Evolutionary conservation across 2,329 filamentous ascomycete genomes (phyloP), one percentile per base, ranked within the genome.

Genomic region (Aphanoascus verrucosus): DNA sequence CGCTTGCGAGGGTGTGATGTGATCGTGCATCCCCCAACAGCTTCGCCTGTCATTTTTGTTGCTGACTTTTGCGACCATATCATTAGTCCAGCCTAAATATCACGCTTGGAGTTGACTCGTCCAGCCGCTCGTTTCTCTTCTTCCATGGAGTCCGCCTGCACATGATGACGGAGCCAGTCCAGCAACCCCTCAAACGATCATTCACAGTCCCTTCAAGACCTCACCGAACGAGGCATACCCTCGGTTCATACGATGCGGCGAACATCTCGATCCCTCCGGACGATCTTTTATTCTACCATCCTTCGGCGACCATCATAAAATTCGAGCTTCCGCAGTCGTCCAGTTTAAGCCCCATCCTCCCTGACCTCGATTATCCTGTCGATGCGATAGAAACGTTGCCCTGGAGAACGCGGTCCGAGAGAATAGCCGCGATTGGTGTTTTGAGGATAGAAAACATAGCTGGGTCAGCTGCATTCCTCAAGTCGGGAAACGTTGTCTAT

Each of bases 401-500:
- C 51, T 91, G 85, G 83, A 78, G 77, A 47, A 86, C 86, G 1
- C 77, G 81, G n/a, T 80, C 85, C 1, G 88, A 94, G 68, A 80
- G 84, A 62, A 91, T 87, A 0, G 83, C 94, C 58, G 88, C 89
- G 55, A 79, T 87, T 80, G 89, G 88, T 1, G 79, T 83, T 1
- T 78, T 96, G 56, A 80, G 84, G 58, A 88, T 96, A 58, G 94
- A 96, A 66, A 84, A 86, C 62, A 85, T 93, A 34, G 86, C 86
- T 6, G 86, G 88, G 17, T 88, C 88, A 8, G 87, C 93, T 14
- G 86, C 88, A 11, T 96, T 95, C 63, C 76, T 96, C 8, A 91
- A 86, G 68, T 94, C 88, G 58, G 87, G 87, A 56, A 82, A 81
- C 53, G 84, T 90, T 14, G 77, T 95, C 15, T 87, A 93, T 62